Conservation (phyloP, 768 basidiomycete genomes). For the Russula abietina region DNA sequence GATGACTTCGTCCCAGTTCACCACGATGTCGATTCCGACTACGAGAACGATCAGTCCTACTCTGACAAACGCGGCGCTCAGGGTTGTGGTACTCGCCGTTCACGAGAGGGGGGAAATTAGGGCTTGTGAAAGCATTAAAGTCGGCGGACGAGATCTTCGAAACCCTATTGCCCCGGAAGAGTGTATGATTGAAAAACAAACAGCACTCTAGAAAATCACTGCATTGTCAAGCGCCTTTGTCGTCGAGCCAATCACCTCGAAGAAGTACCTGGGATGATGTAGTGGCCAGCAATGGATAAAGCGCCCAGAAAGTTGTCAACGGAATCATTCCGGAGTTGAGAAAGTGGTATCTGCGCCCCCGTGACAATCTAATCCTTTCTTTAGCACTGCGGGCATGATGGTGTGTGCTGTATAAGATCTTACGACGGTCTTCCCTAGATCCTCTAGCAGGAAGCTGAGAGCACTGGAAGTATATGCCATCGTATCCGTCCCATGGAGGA, state of each 20-base stretch:
- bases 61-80: background rate
- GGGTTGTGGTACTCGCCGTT: conserved; percentile 46
- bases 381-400: background rate
- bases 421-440: conserved; percentile 88
- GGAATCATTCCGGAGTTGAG: conserved; percentile 88
- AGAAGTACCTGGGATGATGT: conserved; percentile 74
- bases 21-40: conserved; percentile 88
- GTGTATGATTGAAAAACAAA: conserved; percentile 84
- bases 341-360: conserved; percentile 90
- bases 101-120: conserved; percentile 76
- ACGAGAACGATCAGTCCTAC: background rate
- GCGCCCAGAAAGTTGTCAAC: conserved; percentile 90
- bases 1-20: conserved; percentile 85
- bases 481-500: conserved; percentile 88
- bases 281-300: conserved; percentile 83
- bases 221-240: background rate
- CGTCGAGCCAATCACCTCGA: background rate
- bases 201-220: conserved; percentile 55
- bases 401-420: conserved; percentile 14
- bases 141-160: conserved; percentile 79
- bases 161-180: conserved; percentile 82
- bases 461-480: conserved; percentile 89
- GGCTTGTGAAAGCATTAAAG: conserved; percentile 77
- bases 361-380: conserved; percentile 60
- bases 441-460: conserved; percentile 85